Conservation (phyloP, 176 grass and related monocot genomes). For the Oryza punctata region DNA sequence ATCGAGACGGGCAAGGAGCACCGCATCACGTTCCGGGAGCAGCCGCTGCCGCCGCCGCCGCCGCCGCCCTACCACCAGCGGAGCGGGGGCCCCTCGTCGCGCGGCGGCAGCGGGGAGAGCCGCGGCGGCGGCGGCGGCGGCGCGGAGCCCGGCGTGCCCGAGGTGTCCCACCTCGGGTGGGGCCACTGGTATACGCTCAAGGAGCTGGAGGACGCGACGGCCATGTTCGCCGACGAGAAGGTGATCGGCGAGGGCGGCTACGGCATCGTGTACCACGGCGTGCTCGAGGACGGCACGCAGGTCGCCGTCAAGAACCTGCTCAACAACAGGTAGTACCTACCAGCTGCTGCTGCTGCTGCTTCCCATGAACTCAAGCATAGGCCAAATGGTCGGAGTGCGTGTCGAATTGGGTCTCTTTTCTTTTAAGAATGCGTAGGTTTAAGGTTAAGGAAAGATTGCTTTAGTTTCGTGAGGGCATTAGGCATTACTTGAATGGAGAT, state of each 20-base stretch:
- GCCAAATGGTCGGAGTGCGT: conserved; percentile 8
- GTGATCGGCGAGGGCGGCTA: conserved; percentile 97
- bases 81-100: conserved; percentile 72
- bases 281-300: conserved; percentile 78
- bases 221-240: conserved; percentile 80
- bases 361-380: conserved; percentile 11
- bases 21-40: conserved; percentile 85
- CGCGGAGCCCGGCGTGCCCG: conserved; percentile 59
- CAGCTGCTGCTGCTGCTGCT: conserved; percentile 5
- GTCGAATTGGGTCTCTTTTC: conserved; percentile 13
- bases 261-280: conserved; percentile 89
- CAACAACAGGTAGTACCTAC: conserved; percentile 87
- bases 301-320: conserved; percentile 91
- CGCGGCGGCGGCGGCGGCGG: conserved; percentile 49
- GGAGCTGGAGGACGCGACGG: conserved; percentile 87
- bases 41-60: conserved; percentile 24
- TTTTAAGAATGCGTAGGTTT: conserved; percentile 31
- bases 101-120: conserved; percentile 82
- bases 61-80: conserved; percentile 50
- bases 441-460: conserved; percentile 40
- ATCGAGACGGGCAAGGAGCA: conserved; percentile 96
- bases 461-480: conserved; percentile 22
- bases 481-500: conserved; percentile 33
- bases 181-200: conserved; percentile 96
- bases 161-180: conserved; percentile 88